A percentile compares a stretch with the other conserved stretches of the same genome.
Conservation (phyloP, 495 filamentous ascomycete genomes). For the Penicillium fimorum region DNA sequence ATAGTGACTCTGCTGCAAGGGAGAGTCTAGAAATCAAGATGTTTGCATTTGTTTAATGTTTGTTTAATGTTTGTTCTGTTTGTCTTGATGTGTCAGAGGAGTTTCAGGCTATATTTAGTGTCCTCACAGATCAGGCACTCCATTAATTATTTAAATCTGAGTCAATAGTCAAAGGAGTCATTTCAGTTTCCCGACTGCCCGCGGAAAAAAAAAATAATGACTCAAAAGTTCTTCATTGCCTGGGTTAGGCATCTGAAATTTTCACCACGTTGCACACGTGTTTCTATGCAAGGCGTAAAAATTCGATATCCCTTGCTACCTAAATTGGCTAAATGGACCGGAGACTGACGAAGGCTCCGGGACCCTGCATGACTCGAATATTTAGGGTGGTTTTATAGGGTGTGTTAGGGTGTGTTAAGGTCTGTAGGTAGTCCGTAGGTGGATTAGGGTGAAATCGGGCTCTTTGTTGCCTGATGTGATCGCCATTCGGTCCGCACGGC, state of each 20-base stretch:
- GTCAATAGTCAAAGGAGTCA: background rate
- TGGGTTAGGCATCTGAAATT: background rate
- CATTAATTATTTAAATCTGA: constrained; percentile 2
- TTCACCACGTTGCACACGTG: constrained; percentile 3
- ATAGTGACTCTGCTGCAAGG: constrained; percentile 38
- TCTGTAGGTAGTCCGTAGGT: background rate
- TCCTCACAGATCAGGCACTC: constrained; percentile 2
- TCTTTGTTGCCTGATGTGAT: constrained; percentile 24
- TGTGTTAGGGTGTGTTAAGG: background rate
- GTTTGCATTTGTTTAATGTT: constrained; percentile 22
- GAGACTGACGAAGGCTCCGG: constrained; percentile 13
- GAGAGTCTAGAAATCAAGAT: constrained; percentile 56
- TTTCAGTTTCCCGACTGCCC: background rate
- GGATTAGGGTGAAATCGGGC: constrained; percentile 5
- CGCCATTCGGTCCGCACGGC: constrained; percentile 28
- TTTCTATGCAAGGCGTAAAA: constrained; percentile 7
- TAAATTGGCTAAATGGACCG: background rate
- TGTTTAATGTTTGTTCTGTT: background rate
- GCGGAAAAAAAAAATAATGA: background rate
- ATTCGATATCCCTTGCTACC: background rate
- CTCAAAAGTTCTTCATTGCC: background rate
- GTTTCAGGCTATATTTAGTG: constrained; percentile 3
- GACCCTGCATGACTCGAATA: constrained; percentile 3
- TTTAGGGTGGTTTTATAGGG: background rate
- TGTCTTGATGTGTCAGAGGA: background rate